Percentiles rank a stretch among this genome's conserved stretches.
Conservation (phyloP, 2,329 filamentous ascomycete species). For the Dactylella cylindrospora region DNA sequence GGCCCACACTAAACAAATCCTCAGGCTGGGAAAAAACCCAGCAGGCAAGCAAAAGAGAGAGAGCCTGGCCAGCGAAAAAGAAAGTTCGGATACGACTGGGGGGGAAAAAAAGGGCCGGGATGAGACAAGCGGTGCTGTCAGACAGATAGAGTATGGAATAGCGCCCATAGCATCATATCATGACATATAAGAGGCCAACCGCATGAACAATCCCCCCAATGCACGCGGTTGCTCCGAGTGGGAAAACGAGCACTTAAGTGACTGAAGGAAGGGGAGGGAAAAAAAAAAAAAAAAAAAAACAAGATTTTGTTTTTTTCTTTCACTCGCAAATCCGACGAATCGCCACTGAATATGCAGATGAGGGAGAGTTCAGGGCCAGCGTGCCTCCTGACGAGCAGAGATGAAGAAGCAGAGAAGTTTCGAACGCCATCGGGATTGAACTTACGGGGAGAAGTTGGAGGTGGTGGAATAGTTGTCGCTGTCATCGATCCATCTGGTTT, state of each 20-base stretch:
- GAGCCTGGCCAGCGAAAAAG: not conserved
- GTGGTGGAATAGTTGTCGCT: slow-evolving; percentile 33
- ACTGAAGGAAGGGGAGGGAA: too few relatives aligned
- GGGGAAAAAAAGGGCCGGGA: not conserved
- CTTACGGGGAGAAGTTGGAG: slow-evolving; percentile 41
- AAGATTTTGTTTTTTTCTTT: too few relatives aligned
- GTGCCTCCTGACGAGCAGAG: slow-evolving; percentile 19
- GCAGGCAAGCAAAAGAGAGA: not conserved
- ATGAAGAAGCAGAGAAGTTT: slow-evolving; percentile 3
- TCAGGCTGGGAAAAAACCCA: slow-evolving; percentile 4
- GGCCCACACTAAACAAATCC: slow-evolving; percentile 14
- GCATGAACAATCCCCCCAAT: slow-evolving; percentile 35
- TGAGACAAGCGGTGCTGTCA: slow-evolving; percentile 23
- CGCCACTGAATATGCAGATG: slow-evolving; percentile 37
- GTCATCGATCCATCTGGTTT: slow-evolving; percentile 44
- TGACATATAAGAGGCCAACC: slow-evolving; percentile 16
- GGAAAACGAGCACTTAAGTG: slow-evolving; percentile 12
- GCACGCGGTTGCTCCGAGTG: slow-evolving; percentile 14
- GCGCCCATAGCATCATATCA: slow-evolving; percentile 21
- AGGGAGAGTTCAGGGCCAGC: slow-evolving; percentile 33
- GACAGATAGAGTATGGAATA: slow-evolving; percentile 26
- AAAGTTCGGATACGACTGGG: not conserved
- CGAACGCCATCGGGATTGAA: slow-evolving; percentile 15
- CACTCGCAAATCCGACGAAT: slow-evolving; percentile 43
- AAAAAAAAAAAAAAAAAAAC: slow-evolving; percentile 35